These are phyloP conservation scores for Boechera stricta DNA, from an alignment of 345 rosid genomes.

Conservation along the genomic window DNA sequence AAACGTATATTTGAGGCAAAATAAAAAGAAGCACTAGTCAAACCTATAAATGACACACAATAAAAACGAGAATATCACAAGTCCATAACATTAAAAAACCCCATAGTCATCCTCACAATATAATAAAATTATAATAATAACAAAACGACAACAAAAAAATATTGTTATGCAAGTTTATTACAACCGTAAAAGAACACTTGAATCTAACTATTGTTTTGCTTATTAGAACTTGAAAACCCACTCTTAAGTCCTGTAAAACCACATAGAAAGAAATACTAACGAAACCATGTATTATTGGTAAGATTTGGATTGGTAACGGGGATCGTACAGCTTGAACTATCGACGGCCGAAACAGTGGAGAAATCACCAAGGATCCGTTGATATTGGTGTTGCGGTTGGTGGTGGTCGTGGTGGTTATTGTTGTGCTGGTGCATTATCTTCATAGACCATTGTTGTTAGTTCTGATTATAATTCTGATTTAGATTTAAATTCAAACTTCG, in stretches of 20 bases:
- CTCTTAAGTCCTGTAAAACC: not conserved
- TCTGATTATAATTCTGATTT: not conserved
- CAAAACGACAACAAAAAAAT: not conserved
- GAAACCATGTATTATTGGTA: not conserved
- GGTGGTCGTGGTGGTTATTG: not conserved
- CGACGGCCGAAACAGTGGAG: not conserved
- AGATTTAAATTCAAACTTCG: not conserved
- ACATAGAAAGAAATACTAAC: not conserved
- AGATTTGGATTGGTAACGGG: not conserved
- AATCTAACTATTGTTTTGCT: not conserved
- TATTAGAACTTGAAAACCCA: not conserved
- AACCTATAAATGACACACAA: too few relatives aligned
- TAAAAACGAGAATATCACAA: too few relatives aligned
- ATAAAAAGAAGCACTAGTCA: too few relatives aligned
- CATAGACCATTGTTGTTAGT: not conserved
- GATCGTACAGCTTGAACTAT: not conserved
- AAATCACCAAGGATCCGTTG: not conserved
- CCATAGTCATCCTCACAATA: too few relatives aligned
- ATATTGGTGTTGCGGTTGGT: not conserved
- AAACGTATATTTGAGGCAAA: too few relatives aligned
- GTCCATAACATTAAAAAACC: too few relatives aligned
- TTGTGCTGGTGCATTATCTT: not conserved
- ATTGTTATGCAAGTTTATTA: not conserved
- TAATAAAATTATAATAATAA: too few relatives aligned
- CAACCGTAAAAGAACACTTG: not conserved